phyloP scores from a whole-genome alignment of 805 yeast species.

The Zygotorulaspora florentina region DNA sequence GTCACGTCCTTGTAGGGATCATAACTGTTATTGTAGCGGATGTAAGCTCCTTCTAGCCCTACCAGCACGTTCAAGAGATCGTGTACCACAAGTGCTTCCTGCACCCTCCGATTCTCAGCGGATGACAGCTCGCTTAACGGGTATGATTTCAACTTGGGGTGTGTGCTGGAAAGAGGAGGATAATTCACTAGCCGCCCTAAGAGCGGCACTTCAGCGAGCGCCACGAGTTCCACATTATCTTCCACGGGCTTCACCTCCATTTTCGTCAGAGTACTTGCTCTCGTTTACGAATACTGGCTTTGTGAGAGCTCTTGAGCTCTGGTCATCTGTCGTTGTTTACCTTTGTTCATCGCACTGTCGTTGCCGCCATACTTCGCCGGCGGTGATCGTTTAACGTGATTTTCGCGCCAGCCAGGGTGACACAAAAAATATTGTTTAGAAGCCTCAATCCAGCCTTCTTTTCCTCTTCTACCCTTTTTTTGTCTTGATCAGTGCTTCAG shows the following conservation, averaged over 20 bases:
- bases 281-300: background rate
- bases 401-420: no score
- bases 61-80: constrained; percentile 66
- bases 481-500: no score
- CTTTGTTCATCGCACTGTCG: constrained; percentile 3
- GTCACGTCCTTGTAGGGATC: constrained; percentile 42
- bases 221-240: constrained; percentile 25
- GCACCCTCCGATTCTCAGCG: constrained; percentile 48
- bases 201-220: constrained; percentile 19
- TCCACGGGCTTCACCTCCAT: constrained; percentile 27
- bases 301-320: background rate
- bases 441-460: background rate
- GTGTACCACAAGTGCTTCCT: constrained; percentile 66
- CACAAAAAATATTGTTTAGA: background rate
- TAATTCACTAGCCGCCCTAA: constrained; percentile 32
- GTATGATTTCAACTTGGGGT: constrained; percentile 38
- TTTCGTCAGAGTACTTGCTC: background rate
- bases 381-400: no score
- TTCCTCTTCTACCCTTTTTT: no score
- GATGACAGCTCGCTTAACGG: constrained; percentile 38
- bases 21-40: constrained; percentile 61
- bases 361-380: no score
- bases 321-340: background rate
- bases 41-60: constrained; percentile 75
- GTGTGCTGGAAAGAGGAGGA: constrained; percentile 34